Evolutionary conservation across 1,139 yeast species (phyloP).

Genomic region (Chernovozyma sophiae-reginae): DNA sequence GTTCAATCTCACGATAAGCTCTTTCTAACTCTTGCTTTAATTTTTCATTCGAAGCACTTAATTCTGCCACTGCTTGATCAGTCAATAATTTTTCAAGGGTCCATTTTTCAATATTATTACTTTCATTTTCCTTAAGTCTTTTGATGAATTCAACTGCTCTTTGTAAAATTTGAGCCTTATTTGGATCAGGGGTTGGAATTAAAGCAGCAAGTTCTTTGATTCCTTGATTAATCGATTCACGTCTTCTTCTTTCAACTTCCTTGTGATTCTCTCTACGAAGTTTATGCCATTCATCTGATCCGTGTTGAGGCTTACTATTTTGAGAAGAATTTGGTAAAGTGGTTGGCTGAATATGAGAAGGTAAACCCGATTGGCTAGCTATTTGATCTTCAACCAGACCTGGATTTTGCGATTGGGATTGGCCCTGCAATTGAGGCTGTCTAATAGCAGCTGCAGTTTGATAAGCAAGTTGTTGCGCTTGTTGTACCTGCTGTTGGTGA

Average conservation of each 20-base stretch:
- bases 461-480: conserved; percentile 8
- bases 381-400: conserved; percentile 8
- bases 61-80: conserved; percentile 85
- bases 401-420: conserved; percentile 10
- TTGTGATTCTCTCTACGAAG: conserved; percentile 88
- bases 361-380: conserved; percentile 6
- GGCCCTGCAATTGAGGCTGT: background rate
- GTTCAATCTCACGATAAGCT: conserved; percentile 90
- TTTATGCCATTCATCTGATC: conserved; percentile 83
- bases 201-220: conserved; percentile 77
- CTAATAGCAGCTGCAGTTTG: conserved; percentile 1
- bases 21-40: conserved; percentile 76
- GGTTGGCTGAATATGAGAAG: conserved; percentile 26
- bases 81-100: conserved; percentile 86
- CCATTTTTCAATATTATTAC: conserved; percentile 87
- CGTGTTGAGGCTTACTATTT: conserved; percentile 49
- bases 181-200: conserved; percentile 85
- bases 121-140: conserved; percentile 83
- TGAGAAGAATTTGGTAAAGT: conserved; percentile 24
- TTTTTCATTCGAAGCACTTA: conserved; percentile 73
- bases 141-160: conserved; percentile 88
- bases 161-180: conserved; percentile 84
- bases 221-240: conserved; percentile 88
- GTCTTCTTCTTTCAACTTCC: conserved; percentile 94
- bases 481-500: conserved; percentile 11